Percentiles rank a stretch among this genome's conserved stretches.
These are phyloP conservation scores for Aquilaria yunnanensis DNA, from an alignment of 345 rosid species.

Conservation along the genomic window DNA sequence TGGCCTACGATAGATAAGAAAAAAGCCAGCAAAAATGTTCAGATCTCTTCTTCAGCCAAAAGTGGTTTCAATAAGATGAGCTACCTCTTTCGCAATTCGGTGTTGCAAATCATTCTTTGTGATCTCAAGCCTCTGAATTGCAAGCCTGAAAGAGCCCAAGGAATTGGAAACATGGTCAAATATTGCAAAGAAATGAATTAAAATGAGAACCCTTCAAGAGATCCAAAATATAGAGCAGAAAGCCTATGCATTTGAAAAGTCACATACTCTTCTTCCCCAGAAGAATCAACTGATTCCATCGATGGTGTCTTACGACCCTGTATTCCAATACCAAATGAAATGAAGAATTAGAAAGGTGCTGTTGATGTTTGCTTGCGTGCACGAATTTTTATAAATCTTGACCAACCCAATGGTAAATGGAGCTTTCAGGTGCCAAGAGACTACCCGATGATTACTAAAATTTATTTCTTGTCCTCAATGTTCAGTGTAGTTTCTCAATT, in stretches of 20 bases:
- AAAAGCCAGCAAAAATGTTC: constrained; percentile 20
- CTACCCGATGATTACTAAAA: too few relatives aligned
- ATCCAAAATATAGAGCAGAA: constrained; percentile 5
- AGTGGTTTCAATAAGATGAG: constrained; percentile 10
- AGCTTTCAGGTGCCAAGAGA: too few relatives aligned
- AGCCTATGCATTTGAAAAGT: constrained; percentile 11
- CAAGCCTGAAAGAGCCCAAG: constrained; percentile 52
- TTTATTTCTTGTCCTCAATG: too few relatives aligned
- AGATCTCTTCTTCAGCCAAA: constrained; percentile 7
- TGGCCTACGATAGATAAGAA: constrained; percentile 46
- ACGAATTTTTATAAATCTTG: too few relatives aligned
- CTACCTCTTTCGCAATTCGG: constrained; percentile 95
- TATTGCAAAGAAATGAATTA: neutral
- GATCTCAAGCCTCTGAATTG: constrained; percentile 93
- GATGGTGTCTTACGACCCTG: constrained; percentile 89
- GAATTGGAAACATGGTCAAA: constrained; percentile 4
- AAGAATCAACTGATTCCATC: constrained; percentile 87
- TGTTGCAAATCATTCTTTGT: constrained; percentile 92
- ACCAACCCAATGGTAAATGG: too few relatives aligned
- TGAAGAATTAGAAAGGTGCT: constrained; percentile 5
- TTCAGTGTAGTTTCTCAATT: too few relatives aligned
- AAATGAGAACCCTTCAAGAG: neutral
- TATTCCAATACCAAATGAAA: constrained; percentile 9
- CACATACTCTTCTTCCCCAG: constrained; percentile 98
- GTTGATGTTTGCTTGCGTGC: neutral